Conservation (phyloP, 345 rosid genomes). For the Firmiana major region DNA sequence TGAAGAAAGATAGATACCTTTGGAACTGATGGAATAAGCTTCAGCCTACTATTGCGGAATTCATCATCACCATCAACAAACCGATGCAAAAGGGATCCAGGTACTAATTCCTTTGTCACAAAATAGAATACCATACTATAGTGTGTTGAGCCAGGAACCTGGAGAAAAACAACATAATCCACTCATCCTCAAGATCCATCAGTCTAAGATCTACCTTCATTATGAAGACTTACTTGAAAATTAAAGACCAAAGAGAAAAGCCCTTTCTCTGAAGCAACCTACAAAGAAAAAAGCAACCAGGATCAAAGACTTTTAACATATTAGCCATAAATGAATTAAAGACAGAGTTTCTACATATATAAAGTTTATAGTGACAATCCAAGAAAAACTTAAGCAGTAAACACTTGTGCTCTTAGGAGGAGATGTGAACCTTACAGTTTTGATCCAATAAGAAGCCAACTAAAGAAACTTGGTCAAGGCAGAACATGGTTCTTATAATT, state of each 20-base stretch:
- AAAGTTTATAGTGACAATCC: background rate
- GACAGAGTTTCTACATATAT: background rate
- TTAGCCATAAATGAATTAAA: background rate
- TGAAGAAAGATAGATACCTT: constrained; percentile 46
- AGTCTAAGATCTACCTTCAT: background rate
- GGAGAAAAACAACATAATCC: constrained; percentile 11
- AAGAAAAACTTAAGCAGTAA: background rate
- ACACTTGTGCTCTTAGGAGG: background rate
- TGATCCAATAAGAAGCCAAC: background rate
- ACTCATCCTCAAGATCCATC: constrained; percentile 5
- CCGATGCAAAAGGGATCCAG: constrained; percentile 86
- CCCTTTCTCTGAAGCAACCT: constrained; percentile 76
- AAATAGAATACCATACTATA: constrained; percentile 97
- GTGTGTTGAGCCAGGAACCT: constrained; percentile 97
- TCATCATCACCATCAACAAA: constrained; percentile 99
- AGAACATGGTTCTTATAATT: background rate
- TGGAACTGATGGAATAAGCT: constrained; percentile 95
- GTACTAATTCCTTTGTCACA: constrained; percentile 56
- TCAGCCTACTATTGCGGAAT: constrained; percentile 89
- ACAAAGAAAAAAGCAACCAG: constrained; percentile 7
- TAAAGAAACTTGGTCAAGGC: background rate
- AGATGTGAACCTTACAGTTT: background rate
- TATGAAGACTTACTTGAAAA: constrained; percentile 62
- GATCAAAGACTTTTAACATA: background rate
- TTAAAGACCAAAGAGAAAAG: constrained; percentile 69